These are phyloP conservation scores for Rhodotorula taiwanensis DNA, from an alignment of 768 basidiomycete species.

Conservation along the genomic window DNA sequence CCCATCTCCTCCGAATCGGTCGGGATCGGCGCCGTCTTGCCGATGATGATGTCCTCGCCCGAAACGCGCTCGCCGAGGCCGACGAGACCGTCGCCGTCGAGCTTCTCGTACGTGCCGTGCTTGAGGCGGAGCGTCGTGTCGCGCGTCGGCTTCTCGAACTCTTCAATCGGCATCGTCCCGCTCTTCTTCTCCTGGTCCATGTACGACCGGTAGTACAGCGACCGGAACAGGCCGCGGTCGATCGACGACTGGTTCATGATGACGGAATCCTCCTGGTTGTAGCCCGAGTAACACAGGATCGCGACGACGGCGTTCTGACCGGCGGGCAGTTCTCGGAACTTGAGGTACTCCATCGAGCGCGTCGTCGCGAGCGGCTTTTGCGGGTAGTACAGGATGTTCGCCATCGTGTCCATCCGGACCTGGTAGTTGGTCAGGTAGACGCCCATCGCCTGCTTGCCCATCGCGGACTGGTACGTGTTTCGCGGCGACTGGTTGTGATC, in stretches of 20 bases:
- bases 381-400: constrained; percentile 97
- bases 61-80: constrained; percentile 88
- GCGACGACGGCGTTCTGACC: constrained; percentile 98
- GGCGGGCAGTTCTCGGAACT: constrained; percentile 95
- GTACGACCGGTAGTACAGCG: constrained; percentile 96
- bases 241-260: constrained; percentile 99
- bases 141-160: constrained; percentile 91
- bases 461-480: constrained; percentile 99
- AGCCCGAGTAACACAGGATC: constrained; percentile 96
- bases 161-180: constrained; percentile 82
- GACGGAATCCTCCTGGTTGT: constrained; percentile 99
- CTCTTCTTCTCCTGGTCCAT: constrained; percentile 98
- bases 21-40: constrained; percentile 95
- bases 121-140: constrained; percentile 94
- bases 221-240: constrained; percentile 94
- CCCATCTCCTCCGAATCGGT: constrained; percentile 96
- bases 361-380: constrained; percentile 98
- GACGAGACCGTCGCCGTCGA: constrained; percentile 93
- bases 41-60: constrained; percentile 98
- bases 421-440: constrained; percentile 97
- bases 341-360: constrained; percentile 97
- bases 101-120: constrained; percentile 95
- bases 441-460: constrained; percentile 99
- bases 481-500: constrained; percentile 99
- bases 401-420: constrained; percentile 99